Conservation (phyloP, 2,329 filamentous ascomycete genomes). For the Penicillium sp. region DNA sequence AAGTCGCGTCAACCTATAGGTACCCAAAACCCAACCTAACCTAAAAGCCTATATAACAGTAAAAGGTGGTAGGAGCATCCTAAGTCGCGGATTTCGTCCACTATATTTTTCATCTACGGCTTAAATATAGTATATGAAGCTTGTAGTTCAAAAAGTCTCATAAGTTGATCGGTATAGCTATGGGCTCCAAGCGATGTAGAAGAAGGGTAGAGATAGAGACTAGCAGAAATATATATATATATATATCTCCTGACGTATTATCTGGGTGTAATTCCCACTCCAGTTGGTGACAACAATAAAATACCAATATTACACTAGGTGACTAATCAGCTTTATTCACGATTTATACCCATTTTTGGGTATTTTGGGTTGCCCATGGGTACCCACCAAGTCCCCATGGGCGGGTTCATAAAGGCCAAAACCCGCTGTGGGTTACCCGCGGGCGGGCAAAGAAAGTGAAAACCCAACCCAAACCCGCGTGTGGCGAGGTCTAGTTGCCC, state of each 20-base stretch:
- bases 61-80: not conserved
- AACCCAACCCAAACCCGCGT: slow-evolving; percentile 1
- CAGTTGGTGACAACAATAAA: not conserved
- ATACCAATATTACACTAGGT: not conserved
- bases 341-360: not conserved
- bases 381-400: not conserved
- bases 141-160: not conserved
- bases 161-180: not conserved
- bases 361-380: not conserved
- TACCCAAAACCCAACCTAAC: slow-evolving; percentile 1
- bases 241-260: not conserved
- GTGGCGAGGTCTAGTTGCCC: slow-evolving; percentile 1
- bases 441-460: slow-evolving; percentile 2
- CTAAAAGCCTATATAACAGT: not conserved
- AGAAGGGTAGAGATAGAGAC: not conserved
- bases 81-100: not conserved
- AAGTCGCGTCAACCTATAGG: not conserved
- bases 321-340: not conserved
- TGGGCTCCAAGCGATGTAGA: not conserved
- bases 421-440: slow-evolving; percentile 3
- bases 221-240: not conserved
- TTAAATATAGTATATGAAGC: not conserved
- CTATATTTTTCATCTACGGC: not conserved
- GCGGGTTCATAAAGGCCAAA: slow-evolving; percentile 4
- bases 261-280: not conserved